Evolutionary conservation across 2,329 filamentous ascomycete species (phyloP).

Genomic region (Zymoseptoria tritici): DNA sequence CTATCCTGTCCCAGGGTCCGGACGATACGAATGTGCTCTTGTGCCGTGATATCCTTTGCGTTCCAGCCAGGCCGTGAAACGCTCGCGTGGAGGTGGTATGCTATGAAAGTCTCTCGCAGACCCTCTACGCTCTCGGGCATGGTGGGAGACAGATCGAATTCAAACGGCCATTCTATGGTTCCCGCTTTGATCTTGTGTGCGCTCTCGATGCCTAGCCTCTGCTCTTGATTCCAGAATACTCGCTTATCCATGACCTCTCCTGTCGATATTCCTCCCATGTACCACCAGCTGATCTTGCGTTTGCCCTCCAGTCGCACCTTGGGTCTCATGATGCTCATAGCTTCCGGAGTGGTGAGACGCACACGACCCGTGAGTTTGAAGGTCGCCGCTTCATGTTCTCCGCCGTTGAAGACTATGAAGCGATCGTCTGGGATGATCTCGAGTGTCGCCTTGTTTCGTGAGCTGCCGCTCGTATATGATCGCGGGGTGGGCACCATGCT

Average conservation of each 20-base stretch:
- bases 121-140: constrained; percentile 85
- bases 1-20: constrained; percentile 53
- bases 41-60: constrained; percentile 74
- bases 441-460: constrained; percentile 25
- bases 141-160: constrained; percentile 39
- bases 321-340: constrained; percentile 41
- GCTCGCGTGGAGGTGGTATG: constrained; percentile 86
- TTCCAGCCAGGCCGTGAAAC: constrained; percentile 74
- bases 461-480: constrained; percentile 9
- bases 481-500: constrained; percentile 26
- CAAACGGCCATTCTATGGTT: constrained; percentile 44
- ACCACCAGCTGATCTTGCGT: constrained; percentile 39
- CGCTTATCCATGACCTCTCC: constrained; percentile 40
- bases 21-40: constrained; percentile 53
- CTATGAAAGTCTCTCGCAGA: constrained; percentile 74
- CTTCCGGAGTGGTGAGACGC: constrained; percentile 40
- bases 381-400: constrained; percentile 38
- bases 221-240: constrained; percentile 40
- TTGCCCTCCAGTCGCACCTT: constrained; percentile 42
- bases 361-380: constrained; percentile 41
- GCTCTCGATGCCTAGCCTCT: constrained; percentile 39
- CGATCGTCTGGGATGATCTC: constrained; percentile 43
- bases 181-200: constrained; percentile 45
- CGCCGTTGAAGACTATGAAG: constrained; percentile 45
- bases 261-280: constrained; percentile 30